Percentiles rank a stretch among this genome's conserved stretches.
phyloP scores from a whole-genome alignment of 345 rosid genomes.

The Gossypium turneri region DNA sequence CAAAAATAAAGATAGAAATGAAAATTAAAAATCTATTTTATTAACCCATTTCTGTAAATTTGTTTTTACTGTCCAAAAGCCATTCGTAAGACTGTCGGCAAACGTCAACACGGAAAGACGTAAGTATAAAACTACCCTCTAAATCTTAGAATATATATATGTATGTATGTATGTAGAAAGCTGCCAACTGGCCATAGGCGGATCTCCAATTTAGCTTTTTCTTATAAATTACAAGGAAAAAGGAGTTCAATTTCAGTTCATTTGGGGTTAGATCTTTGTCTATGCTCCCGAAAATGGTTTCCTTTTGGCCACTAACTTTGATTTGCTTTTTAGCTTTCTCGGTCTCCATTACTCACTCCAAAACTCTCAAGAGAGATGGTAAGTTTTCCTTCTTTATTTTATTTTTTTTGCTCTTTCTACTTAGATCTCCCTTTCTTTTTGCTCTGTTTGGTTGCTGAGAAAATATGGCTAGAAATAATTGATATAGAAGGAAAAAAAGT shows the following conservation, averaged over 20 bases:
- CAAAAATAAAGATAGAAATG: no score
- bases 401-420: not conserved
- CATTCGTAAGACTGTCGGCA: not conserved
- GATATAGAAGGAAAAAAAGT: not conserved
- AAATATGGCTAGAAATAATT: not conserved
- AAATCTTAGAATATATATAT: not conserved
- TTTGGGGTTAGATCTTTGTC: conserved; percentile 7
- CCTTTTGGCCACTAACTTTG: conserved; percentile 8
- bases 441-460: conserved; percentile 2
- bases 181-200: not conserved
- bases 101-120: not conserved
- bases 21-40: not conserved
- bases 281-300: conserved; percentile 13
- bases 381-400: not conserved
- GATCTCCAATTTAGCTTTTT: not conserved
- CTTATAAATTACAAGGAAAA: not conserved
- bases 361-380: conserved; percentile 72
- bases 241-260: not conserved
- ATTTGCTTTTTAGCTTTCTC: conserved; percentile 33
- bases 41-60: not conserved
- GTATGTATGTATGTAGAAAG: not conserved
- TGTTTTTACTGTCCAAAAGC: not conserved
- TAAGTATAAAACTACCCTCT: not conserved
- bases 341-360: conserved; percentile 34
- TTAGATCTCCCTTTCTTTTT: conserved; percentile 6